Conservation (phyloP, 805 yeast genomes). For the Zygosaccharomyces kombuchaensis region DNA sequence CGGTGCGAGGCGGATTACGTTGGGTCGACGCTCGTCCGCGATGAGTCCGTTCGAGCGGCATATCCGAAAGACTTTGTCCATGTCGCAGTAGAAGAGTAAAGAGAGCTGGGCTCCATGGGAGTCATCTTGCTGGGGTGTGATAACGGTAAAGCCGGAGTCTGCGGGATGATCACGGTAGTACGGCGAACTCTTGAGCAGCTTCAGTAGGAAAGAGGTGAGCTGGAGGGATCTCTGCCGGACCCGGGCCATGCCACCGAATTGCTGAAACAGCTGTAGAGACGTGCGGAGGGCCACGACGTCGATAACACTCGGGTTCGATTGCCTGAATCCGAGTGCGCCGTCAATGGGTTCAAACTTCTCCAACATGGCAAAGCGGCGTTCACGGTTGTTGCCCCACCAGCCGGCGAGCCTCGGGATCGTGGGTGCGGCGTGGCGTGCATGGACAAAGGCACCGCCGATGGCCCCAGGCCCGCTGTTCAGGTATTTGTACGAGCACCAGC, state of each 20-base stretch:
- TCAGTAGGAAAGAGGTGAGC: slow-evolving; percentile 55
- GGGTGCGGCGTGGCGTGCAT: slow-evolving; percentile 43
- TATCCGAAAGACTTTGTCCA: slow-evolving; percentile 54
- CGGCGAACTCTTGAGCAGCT: slow-evolving; percentile 42
- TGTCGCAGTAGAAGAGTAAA: slow-evolving; percentile 58
- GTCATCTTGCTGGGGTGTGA: slow-evolving; percentile 59
- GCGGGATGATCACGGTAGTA: slow-evolving; percentile 39
- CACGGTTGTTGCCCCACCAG: slow-evolving; percentile 91
- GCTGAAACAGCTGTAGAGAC: slow-evolving; percentile 56
- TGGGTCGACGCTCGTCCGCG: slow-evolving; percentile 86
- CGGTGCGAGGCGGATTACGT: slow-evolving; percentile 88
- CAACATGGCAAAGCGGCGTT: slow-evolving; percentile 71
- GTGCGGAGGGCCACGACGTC: slow-evolving; percentile 72
- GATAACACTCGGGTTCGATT: slow-evolving; percentile 84
- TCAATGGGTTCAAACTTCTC: slow-evolving; percentile 72
- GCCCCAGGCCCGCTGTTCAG: slow-evolving; percentile 92
- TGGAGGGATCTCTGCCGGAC: slow-evolving; percentile 53
- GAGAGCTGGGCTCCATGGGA: slow-evolving; percentile 84
- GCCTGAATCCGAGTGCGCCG: slow-evolving; percentile 86
- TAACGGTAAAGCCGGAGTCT: slow-evolving; percentile 52
- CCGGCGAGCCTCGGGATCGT: slow-evolving; percentile 77
- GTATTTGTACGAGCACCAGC: slow-evolving; percentile 91
- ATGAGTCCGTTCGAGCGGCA: slow-evolving; percentile 58
- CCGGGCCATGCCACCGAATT: slow-evolving; percentile 58
- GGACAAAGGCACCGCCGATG: slow-evolving; percentile 79